Base-by-base conservation (phyloP, 2,329 filamentous ascomycete genomes). In the Arachnopeziza araneosa region DNA sequence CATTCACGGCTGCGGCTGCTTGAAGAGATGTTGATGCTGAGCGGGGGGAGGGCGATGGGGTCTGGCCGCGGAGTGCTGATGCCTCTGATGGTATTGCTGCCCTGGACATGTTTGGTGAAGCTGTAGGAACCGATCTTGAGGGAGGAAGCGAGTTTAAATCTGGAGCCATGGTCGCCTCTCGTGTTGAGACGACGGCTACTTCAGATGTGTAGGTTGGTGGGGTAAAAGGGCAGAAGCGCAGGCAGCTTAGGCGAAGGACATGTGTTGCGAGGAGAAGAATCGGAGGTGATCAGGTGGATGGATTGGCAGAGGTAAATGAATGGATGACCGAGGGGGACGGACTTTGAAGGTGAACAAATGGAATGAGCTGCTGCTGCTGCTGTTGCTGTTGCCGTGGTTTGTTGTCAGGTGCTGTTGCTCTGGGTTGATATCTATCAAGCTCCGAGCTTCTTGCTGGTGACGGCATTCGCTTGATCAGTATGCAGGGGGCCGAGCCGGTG, bases 1-100 rank as follows among this genome's bases (percentile, higher is more conserved):
- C 88, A 72, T 93, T 93, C 74, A 93, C 83, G 51, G 88, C 86
- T 8, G 89, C 89, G 14, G 90, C 85, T 56, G 89, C 89, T 71
- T 89, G 89, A 10, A 95, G 80, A 17, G 89, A 91, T 63, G 83
- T 81, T 50, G 88, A 85, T 36, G 87, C 83, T 55, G 84, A 85
- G 66, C 87, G 80, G 48, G 85, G 83, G 52, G 86, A 85, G 54
- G 83, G 79, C 32, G 83, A 83, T 24, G 84, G 81, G 24, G 83
- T 83, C 61, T 82, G 78, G 66, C 75, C 72, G 49, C 72, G 72
- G 32, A 71, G 57, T 58, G 66, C 68, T 54, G 66, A 60, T 23
- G 60, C 55, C 14, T 69, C 69, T 44, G 36, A 44, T 14, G 36
- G 36, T 44, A 44, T 44, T 44, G 36, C 36, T 14, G 36, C 10